A percentile compares a stretch with the other conserved stretches of the same genome.
Evolutionary conservation across 192 early-diverging fungal genomes (phyloP).

Genomic region (Mortierella antarctica): DNA sequence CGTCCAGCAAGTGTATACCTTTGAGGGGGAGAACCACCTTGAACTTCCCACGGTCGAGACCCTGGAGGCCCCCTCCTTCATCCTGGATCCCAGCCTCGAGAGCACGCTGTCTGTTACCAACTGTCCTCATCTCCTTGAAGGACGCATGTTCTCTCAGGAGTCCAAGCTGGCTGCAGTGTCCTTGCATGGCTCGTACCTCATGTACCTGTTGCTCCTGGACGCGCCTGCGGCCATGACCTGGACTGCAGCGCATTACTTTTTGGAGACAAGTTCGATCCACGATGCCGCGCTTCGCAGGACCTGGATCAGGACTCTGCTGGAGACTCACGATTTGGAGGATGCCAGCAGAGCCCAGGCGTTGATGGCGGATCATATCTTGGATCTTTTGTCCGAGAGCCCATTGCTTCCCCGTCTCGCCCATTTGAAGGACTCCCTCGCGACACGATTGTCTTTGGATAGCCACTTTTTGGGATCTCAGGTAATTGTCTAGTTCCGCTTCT

Average conservation of each 20-base stretch:
- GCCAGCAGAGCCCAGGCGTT: conserved; percentile 32
- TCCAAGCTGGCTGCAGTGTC: conserved; percentile 64
- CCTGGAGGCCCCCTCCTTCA: conserved; percentile 25
- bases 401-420: conserved; percentile 33
- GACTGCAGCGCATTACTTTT: conserved; percentile 56
- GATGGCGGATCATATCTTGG: conserved; percentile 35
- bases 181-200: conserved; percentile 65
- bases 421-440: conserved; percentile 21
- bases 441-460: conserved; percentile 24
- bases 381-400: conserved; percentile 20
- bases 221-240: conserved; percentile 29
- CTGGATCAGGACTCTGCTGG: conserved; percentile 56
- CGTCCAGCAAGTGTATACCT: conserved; percentile 58
- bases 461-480: conserved; percentile 39
- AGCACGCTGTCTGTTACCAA: conserved; percentile 50
- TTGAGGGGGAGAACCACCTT: conserved; percentile 36
- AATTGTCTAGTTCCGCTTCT: not conserved
- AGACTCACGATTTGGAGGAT: conserved; percentile 33
- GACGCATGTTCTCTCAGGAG: conserved; percentile 65
- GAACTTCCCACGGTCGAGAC: conserved; percentile 18
- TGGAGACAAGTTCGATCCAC: conserved; percentile 60
- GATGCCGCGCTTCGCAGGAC: conserved; percentile 54
- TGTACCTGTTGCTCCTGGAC: conserved; percentile 53
- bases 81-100: conserved; percentile 12
- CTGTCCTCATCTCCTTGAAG: conserved; percentile 60